Evolutionary conservation across 805 yeast species (phyloP).

Genomic region (Metschnikowia santaceciliae): DNA sequence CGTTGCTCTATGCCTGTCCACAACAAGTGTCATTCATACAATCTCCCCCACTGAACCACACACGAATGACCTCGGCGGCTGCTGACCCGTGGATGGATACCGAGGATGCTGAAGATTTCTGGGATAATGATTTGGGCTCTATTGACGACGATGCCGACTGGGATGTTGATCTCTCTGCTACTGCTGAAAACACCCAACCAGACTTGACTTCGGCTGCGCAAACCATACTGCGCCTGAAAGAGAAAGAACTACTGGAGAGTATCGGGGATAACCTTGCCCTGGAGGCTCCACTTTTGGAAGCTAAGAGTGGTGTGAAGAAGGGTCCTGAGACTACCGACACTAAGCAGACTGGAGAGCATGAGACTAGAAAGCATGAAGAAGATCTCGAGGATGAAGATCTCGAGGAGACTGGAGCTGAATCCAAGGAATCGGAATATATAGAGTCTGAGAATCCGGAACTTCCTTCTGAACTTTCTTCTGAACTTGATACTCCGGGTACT

Average conservation of each 20-base stretch:
- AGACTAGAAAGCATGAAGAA: not conserved
- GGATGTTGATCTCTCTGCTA: not conserved
- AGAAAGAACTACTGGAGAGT: not conserved
- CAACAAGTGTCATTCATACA: not conserved
- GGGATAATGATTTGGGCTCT: slow-evolving; percentile 13
- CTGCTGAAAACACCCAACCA: not conserved
- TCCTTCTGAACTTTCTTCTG: not conserved
- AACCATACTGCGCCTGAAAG: not conserved
- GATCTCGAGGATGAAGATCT: not conserved
- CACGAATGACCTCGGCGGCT: slow-evolving; percentile 1
- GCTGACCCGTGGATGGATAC: slow-evolving; percentile 4
- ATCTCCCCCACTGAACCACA: not conserved
- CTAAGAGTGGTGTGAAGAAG: too few species aligned
- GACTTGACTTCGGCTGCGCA: not conserved
- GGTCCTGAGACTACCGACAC: too few species aligned
- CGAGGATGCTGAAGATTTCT: slow-evolving; percentile 13
- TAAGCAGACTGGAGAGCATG: too few species aligned
- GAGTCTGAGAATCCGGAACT: too few species aligned
- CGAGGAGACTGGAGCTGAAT: not conserved
- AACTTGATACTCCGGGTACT: too few species aligned
- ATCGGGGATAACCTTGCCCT: too few species aligned
- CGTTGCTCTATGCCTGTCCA: not conserved
- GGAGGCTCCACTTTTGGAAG: too few species aligned
- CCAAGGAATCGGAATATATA: too few species aligned
- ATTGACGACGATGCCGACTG: slow-evolving; percentile 6